Evolutionary conservation across 78 protist species (phyloP), one percentile per base, ranked within the genome.

Genomic region (Pigoraptor vietnamica): DNA sequence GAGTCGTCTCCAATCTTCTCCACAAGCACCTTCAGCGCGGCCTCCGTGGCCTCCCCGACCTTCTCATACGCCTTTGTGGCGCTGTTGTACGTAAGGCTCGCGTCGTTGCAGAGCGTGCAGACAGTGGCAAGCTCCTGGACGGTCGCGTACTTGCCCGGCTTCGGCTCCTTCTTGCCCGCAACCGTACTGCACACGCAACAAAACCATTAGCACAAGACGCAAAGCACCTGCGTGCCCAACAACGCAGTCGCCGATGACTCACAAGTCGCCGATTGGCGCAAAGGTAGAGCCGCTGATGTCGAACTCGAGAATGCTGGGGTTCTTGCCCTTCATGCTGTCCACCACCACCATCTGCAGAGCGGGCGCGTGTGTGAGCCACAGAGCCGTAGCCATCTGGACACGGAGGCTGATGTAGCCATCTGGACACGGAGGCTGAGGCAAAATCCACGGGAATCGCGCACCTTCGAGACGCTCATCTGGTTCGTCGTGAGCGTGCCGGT

Each of bases 401-500:
- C n/a, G n/a, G n/a, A n/a, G n/a, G n/a, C n/a, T n/a, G n/a, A n/a
- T n/a, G n/a, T n/a, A n/a, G n/a, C n/a, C n/a, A n/a, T n/a, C n/a
- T n/a, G n/a, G n/a, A n/a, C n/a, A n/a, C n/a, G n/a, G n/a, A n/a
- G n/a, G n/a, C n/a, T n/a, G 23, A 9, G 37, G 29, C 23, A n/a
- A 10, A 9, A 36, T 9, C 10, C 56, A 14, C 56, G 56, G 79
- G 9, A 1, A 88, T 2, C 2, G 32, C 38, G 14, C 37, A 92
- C 9, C 23, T 86, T 48, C 39, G 32, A 29, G 90, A 94, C 95
- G 39, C 94, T 91, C 97, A 96, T 98, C 67, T 92, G 87, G 87
- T 97, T 97, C 81, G 92, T 93, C 79, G 99, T 98, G 33, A 98
- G 95, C 29, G 99, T 98, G 37, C 99, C 99, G 39, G 99, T 98